Evolutionary conservation across 2,329 filamentous ascomycete species (phyloP).

Genomic region (Cryphonectria radicalis): DNA sequence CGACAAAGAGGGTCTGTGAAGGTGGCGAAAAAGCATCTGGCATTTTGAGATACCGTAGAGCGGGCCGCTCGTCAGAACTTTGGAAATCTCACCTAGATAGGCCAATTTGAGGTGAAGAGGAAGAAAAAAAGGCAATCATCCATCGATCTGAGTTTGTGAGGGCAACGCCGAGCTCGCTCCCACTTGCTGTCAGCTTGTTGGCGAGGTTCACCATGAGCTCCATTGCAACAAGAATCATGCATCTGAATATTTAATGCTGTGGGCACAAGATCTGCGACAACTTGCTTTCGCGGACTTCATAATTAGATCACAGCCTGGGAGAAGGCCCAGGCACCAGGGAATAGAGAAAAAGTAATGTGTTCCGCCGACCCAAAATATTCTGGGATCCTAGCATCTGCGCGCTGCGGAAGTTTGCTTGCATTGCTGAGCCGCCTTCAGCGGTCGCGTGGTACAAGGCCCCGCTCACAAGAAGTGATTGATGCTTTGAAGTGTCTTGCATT

Average conservation of each 20-base stretch:
- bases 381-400: neutral
- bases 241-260: neutral
- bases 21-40: constrained; percentile 37
- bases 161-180: neutral
- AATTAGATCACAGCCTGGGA: neutral
- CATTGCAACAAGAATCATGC: neutral
- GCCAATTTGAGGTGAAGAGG: neutral
- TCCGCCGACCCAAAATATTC: neutral
- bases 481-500: neutral
- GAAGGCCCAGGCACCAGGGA: neutral
- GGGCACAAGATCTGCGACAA: neutral
- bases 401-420: neutral
- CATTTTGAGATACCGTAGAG: neutral
- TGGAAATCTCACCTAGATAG: neutral
- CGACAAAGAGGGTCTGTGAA: constrained; percentile 63
- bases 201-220: no score
- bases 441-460: neutral
- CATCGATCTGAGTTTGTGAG: neutral
- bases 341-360: neutral
- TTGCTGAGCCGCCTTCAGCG: neutral
- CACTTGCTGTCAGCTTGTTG: no score
- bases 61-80: neutral
- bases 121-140: neutral
- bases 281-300: neutral
- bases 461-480: neutral